These are phyloP conservation scores for Colletotrichum filicis DNA, from an alignment of 2,329 filamentous ascomycete genomes.

Conservation along the genomic window DNA sequence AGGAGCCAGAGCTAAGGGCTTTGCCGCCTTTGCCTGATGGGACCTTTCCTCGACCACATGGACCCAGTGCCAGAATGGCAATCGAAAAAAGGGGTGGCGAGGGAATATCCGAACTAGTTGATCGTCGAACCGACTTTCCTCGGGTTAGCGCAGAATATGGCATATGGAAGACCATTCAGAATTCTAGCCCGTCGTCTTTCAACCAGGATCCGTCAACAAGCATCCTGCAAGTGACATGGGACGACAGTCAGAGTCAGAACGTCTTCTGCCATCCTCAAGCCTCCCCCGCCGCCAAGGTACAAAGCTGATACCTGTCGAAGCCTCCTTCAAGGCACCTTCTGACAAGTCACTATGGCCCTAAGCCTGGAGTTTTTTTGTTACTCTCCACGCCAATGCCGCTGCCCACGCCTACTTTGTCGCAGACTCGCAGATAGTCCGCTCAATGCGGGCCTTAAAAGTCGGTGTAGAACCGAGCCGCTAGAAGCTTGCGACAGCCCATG, in stretches of 20 bases:
- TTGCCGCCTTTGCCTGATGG: slow-evolving; percentile 32
- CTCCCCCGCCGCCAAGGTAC: slow-evolving; percentile 1
- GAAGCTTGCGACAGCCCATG: slow-evolving; percentile 25
- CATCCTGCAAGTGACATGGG: slow-evolving; percentile 34
- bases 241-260: slow-evolving; percentile 24
- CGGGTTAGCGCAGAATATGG: slow-evolving; percentile 23
- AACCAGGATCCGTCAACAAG: slow-evolving; percentile 25
- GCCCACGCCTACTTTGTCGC: slow-evolving; percentile 27
- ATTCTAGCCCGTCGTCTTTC: slow-evolving; percentile 28
- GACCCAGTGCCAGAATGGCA: slow-evolving; percentile 10
- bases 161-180: slow-evolving; percentile 19
- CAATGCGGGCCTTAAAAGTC: slow-evolving; percentile 37
- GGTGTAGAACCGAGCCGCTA: slow-evolving; percentile 34
- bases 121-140: slow-evolving; percentile 30
- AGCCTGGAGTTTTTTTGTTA: slow-evolving; percentile 13
- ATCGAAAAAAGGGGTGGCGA: slow-evolving; percentile 30
- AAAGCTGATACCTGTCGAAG: slow-evolving; percentile 11
- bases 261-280: not conserved
- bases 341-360: slow-evolving; percentile 19
- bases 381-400: slow-evolving; percentile 22
- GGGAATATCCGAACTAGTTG: slow-evolving; percentile 25
- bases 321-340: not conserved
- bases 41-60: slow-evolving; percentile 10
- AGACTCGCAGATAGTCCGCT: slow-evolving; percentile 34
- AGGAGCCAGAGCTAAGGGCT: slow-evolving; percentile 23